These are phyloP conservation scores for Phragmites australis DNA, from an alignment of 176 grass and related monocot species.

Conservation along the genomic window DNA sequence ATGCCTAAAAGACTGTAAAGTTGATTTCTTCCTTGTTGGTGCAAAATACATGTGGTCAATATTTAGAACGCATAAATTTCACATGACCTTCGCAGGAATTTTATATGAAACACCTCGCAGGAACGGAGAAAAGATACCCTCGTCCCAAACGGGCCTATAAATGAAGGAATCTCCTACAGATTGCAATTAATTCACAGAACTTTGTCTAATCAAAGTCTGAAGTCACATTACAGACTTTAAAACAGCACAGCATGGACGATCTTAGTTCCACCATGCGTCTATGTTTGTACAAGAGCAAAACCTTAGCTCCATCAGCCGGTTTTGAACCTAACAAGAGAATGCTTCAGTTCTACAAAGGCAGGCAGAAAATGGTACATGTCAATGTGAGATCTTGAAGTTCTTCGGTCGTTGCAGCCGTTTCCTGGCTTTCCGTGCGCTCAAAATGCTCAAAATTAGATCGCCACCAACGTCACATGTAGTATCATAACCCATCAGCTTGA, in stretches of 20 bases:
- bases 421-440: constrained; percentile 46
- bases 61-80: no score
- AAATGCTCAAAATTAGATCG: constrained; percentile 70
- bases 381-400: constrained; percentile 36
- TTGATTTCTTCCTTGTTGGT: no score
- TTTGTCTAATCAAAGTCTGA: neutral
- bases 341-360: constrained; percentile 12
- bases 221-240: neutral
- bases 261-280: neutral
- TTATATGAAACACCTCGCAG: no score
- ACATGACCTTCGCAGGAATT: no score
- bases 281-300: neutral
- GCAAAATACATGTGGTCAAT: no score
- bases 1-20: no score
- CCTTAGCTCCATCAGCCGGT: neutral
- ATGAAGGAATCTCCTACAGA: no score
- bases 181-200: neutral
- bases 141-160: no score
- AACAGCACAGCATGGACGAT: neutral
- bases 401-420: constrained; percentile 41
- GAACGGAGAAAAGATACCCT: no score
- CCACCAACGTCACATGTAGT: constrained; percentile 41
- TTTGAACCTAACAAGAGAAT: constrained; percentile 7
- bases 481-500: constrained; percentile 78
- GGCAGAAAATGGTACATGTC: neutral